A percentile compares a stretch with the other conserved stretches of the same genome.
These are phyloP conservation scores for Cladophialophora psammophila DNA, from an alignment of 2,329 filamentous ascomycete species.

Conservation along the genomic window DNA sequence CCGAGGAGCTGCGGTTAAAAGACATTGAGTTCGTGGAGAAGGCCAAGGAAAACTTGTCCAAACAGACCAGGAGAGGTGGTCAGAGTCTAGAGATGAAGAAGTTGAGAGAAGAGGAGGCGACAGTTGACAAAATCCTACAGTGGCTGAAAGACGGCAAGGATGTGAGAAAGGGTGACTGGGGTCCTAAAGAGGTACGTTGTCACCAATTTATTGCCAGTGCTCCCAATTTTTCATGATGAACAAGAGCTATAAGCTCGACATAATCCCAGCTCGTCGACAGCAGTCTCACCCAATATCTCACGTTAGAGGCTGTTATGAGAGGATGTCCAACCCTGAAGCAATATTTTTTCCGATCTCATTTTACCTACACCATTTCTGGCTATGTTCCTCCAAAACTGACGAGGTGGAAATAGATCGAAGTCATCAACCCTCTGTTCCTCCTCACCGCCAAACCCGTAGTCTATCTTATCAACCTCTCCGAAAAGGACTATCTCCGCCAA, in stretches of 20 bases:
- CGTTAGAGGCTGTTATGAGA: constrained; percentile 86
- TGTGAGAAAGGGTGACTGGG: constrained; percentile 88
- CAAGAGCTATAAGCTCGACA: constrained; percentile 94
- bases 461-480: constrained; percentile 94
- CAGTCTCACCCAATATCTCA: constrained; percentile 70
- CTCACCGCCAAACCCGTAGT: constrained; percentile 97
- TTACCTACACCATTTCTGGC: background rate
- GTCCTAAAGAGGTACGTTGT: constrained; percentile 87
- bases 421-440: constrained; percentile 95
- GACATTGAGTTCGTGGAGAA: constrained; percentile 99
- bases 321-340: constrained; percentile 74
- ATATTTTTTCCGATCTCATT: constrained; percentile 18
- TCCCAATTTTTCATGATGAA: constrained; percentile 78
- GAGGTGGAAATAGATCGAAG: constrained; percentile 74
- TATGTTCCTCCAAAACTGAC: constrained; percentile 17
- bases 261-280: constrained; percentile 99
- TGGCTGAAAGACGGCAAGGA: constrained; percentile 89
- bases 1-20: constrained; percentile 87
- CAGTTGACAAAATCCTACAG: constrained; percentile 85
- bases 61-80: constrained; percentile 92
- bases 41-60: constrained; percentile 86
- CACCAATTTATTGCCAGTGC: constrained; percentile 39
- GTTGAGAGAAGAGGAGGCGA: constrained; percentile 90
- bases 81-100: constrained; percentile 99
- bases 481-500: constrained; percentile 96